phyloP scores from a whole-genome alignment of 345 rosid species.

The Euphorbia peplus region DNA sequence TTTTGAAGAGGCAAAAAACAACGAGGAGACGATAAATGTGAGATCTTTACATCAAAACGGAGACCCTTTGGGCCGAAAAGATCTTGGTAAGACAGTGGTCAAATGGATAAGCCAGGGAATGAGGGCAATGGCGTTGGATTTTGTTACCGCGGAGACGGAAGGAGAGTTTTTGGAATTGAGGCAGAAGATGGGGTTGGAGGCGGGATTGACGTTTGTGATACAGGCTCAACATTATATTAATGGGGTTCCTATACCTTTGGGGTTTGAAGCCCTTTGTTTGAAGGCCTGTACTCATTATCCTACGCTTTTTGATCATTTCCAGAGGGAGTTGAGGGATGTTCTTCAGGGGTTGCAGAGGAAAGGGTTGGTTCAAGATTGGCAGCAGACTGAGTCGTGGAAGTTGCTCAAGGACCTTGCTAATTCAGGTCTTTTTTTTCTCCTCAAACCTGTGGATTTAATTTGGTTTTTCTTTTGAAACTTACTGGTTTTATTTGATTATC shows the following conservation, averaged over 20 bases:
- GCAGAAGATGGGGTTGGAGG: slow-evolving; percentile 55
- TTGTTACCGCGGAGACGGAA: slow-evolving; percentile 66
- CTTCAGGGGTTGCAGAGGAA: slow-evolving; percentile 62
- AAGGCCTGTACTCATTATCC: slow-evolving; percentile 90
- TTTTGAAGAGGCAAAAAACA: slow-evolving; percentile 19
- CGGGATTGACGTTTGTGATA: slow-evolving; percentile 86
- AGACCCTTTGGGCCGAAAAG: slow-evolving; percentile 74
- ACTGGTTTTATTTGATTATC: neutral
- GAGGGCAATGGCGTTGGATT: slow-evolving; percentile 79
- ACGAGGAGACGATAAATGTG: slow-evolving; percentile 27
- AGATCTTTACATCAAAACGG: slow-evolving; percentile 61
- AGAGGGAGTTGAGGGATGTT: slow-evolving; percentile 78
- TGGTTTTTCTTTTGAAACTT: neutral
- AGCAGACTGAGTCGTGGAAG: slow-evolving; percentile 71
- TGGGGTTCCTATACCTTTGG: slow-evolving; percentile 80
- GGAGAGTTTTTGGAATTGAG: slow-evolving; percentile 74
- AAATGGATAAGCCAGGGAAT: slow-evolving; percentile 80
- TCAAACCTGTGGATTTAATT: neutral
- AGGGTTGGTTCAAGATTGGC: slow-evolving; percentile 58
- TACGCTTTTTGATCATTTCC: slow-evolving; percentile 87
- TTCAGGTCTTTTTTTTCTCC: slow-evolving; percentile 50
- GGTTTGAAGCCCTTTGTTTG: slow-evolving; percentile 74
- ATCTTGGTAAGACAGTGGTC: slow-evolving; percentile 74
- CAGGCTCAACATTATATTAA: slow-evolving; percentile 84
- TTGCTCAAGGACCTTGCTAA: slow-evolving; percentile 86